Evolutionary conservation across 768 basidiomycete genomes (phyloP), one percentile per base, ranked within the genome.

Genomic region (Mycena amicta): DNA sequence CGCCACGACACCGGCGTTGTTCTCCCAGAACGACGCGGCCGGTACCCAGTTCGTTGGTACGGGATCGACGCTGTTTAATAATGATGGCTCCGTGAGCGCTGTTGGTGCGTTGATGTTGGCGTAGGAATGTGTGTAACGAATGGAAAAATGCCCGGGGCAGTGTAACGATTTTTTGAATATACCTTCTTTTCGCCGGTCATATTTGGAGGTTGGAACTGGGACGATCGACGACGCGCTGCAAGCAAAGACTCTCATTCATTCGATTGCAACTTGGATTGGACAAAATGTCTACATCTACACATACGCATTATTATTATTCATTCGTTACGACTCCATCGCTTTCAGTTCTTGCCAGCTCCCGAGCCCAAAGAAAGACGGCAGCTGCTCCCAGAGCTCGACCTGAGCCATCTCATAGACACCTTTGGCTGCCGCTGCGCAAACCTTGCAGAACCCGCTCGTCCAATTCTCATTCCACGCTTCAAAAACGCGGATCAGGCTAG

Each of bases 61-160:
- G 1, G 68, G 72, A 13, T 74, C 71, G 2, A 72, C 68, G 61
- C 52, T 76, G 29, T 75, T 71, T 57, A 71, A 69, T 43, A 53
- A 66, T 46, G 59, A 62, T 25, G 65, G 66, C 40, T 33, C 55
- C 20, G 51, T 55, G 31, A 68, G 68, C 57, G 64, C 65, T 57
- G 66, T 62, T 50, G 63, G 50, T 29, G 25, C 60, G 49, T 61
- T 66, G 64, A 62, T 70, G 63, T 50, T 52, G 50, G 43, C 30
- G 29, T 33, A 26, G 13, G 6, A n/a, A n/a, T n/a, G n/a, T n/a
- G n/a, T n/a, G n/a, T n/a, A n/a, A n/a, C n/a, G n/a, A n/a, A n/a
- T n/a, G n/a, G n/a, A n/a, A n/a, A n/a, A n/a, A n/a, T n/a, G n/a
- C n/a, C n/a, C n/a, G 30, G 25, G 30, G 13, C 15, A 51, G 18